phyloP scores from a whole-genome alignment of 805 yeast species.

The Ogataea siamensis region DNA sequence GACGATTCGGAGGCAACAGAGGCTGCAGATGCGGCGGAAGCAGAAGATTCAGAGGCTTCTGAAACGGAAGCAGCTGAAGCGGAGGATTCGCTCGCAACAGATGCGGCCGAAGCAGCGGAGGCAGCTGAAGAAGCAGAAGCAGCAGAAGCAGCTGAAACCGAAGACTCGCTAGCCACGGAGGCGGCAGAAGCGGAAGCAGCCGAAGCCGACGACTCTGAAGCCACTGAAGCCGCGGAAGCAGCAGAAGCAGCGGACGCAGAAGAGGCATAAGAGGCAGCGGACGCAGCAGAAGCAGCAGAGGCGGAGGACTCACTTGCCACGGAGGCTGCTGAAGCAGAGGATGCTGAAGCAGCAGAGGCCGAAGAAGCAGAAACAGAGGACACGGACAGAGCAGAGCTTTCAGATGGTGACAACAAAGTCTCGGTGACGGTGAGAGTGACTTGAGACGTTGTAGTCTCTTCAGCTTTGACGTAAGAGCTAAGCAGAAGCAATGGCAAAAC shows the following conservation, averaged over 20 bases:
- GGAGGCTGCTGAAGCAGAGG: conserved; percentile 21
- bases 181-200: conserved; percentile 21
- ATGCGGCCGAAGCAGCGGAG: too few species aligned
- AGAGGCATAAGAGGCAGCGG: too few species aligned
- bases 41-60: conserved; percentile 17
- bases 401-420: conserved; percentile 46
- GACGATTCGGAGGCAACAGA: conserved; percentile 24
- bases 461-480: conserved; percentile 29
- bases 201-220: conserved; percentile 17
- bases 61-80: conserved; percentile 19
- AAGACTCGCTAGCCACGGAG: conserved; percentile 35
- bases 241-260: conserved; percentile 25
- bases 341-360: conserved; percentile 19
- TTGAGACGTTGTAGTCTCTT: conserved; percentile 40
- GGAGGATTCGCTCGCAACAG: too few species aligned
- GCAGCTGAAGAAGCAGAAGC: conserved; percentile 26
- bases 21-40: conserved; percentile 19
- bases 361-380: conserved; percentile 24
- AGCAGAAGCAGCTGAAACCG: conserved; percentile 28
- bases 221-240: conserved; percentile 20
- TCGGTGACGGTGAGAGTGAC: conserved; percentile 46
- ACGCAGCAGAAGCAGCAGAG: conserved; percentile 25
- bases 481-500: conserved; percentile 27
- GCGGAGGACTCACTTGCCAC: conserved; percentile 21
- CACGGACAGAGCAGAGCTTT: conserved; percentile 35